These are phyloP conservation scores for Diaporthe sp. DNA, from an alignment of 2,329 filamentous ascomycete genomes.

Conservation along the genomic window DNA sequence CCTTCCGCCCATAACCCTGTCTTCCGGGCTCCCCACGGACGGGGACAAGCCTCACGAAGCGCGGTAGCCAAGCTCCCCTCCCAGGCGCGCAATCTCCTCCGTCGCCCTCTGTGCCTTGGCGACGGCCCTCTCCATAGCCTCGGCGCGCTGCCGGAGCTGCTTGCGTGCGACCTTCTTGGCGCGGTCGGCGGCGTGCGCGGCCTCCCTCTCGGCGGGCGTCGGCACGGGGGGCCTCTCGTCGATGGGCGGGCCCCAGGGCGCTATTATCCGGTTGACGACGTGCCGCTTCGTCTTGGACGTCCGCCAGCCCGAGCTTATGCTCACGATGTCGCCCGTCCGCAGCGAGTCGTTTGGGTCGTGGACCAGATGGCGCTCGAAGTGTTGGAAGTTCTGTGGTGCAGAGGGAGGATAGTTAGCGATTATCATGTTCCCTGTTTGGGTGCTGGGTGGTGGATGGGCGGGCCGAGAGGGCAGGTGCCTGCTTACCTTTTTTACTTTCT, in stretches of 20 bases:
- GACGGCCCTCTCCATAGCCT: slow-evolving; percentile 41
- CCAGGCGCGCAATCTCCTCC: slow-evolving; percentile 8
- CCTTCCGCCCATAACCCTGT: neutral
- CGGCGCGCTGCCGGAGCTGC: slow-evolving; percentile 50
- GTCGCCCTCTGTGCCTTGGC: slow-evolving; percentile 45
- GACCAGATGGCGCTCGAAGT: slow-evolving; percentile 76
- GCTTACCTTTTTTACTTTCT: slow-evolving; percentile 77
- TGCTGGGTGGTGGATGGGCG: no score
- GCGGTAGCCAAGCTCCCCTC: slow-evolving; percentile 1
- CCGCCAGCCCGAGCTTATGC: slow-evolving; percentile 76
- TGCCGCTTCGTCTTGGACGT: slow-evolving; percentile 78
- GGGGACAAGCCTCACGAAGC: neutral
- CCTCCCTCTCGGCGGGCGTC: slow-evolving; percentile 72
- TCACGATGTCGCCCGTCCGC: slow-evolving; percentile 80
- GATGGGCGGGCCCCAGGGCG: slow-evolving; percentile 75
- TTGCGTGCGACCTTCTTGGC: slow-evolving; percentile 70
- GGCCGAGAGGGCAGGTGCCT: neutral
- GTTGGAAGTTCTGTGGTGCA: slow-evolving; percentile 72
- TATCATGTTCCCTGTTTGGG: neutral
- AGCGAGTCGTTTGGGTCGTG: slow-evolving; percentile 84
- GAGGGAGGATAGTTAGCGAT: neutral
- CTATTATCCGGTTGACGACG: slow-evolving; percentile 81
- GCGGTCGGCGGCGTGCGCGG: slow-evolving; percentile 66
- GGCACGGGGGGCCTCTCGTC: slow-evolving; percentile 76
- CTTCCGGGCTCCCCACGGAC: neutral